These are phyloP conservation scores for Persicaria maculosa DNA, from an alignment of 148 eudicot genomes.

Conservation along the genomic window DNA sequence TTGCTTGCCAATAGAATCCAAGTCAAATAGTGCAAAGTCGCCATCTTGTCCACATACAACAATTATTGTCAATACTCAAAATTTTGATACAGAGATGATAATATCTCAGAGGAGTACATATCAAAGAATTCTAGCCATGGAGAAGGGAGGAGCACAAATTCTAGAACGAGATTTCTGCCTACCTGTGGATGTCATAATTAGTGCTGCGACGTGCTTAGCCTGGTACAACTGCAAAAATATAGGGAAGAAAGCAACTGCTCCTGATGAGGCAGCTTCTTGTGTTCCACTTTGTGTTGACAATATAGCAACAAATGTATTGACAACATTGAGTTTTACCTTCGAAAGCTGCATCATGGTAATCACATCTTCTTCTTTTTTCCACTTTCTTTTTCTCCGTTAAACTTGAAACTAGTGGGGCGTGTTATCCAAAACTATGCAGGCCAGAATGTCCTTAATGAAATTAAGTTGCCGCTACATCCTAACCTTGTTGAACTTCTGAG, in stretches of 20 bases:
- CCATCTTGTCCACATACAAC: slow-evolving; percentile 37
- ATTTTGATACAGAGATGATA: slow-evolving; percentile 80
- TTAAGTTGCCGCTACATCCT: not conserved
- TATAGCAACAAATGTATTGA: slow-evolving; percentile 78
- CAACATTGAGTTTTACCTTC: slow-evolving; percentile 81
- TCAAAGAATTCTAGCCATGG: slow-evolving; percentile 75
- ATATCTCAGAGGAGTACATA: slow-evolving; percentile 89
- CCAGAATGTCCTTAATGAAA: not conserved
- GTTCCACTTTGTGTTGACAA: slow-evolving; percentile 71
- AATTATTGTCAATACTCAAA: slow-evolving; percentile 72
- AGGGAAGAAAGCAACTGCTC: slow-evolving; percentile 62
- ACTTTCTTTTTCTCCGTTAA: slow-evolving; percentile 7
- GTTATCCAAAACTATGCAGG: not conserved
- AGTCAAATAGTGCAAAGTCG: slow-evolving; percentile 19
- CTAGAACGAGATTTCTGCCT: slow-evolving; percentile 76
- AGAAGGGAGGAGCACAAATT: slow-evolving; percentile 74
- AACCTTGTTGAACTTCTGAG: not conserved
- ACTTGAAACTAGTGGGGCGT: not conserved
- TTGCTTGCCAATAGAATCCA: slow-evolving; percentile 26
- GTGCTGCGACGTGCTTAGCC: slow-evolving; percentile 62
- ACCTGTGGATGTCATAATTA: slow-evolving; percentile 70
- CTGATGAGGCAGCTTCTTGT: slow-evolving; percentile 64
- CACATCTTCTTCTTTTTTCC: not conserved
- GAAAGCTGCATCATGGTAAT: slow-evolving; percentile 83
- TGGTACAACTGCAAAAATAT: slow-evolving; percentile 88